Base-by-base conservation (phyloP, 2,329 filamentous ascomycete genomes). In the Thelonectria olida region DNA sequence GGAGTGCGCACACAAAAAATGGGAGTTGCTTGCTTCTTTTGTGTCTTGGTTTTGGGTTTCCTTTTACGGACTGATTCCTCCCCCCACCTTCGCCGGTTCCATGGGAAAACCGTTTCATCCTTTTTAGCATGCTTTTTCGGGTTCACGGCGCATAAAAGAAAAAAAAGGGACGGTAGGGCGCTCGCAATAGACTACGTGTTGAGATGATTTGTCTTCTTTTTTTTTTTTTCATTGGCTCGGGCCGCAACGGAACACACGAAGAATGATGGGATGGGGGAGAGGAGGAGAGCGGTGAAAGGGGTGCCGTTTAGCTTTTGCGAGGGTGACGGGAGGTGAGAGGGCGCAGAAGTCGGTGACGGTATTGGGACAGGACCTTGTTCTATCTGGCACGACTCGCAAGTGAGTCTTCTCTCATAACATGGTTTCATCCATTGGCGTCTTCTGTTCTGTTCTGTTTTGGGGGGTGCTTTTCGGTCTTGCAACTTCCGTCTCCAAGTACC, bases 151-250 rank as follows among this genome's bases (percentile, higher is more conserved):
- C 63, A 68, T 50, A 59, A 61, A 49, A 63, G 54, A 65, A 67
- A 59, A 55, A 7, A 25, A 15, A 60, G 56, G 53, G 55, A 60
- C 60, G 47, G 61, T 57, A 49, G 53, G 67, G 65, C 64, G 59
- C 63, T 68, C 45, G 61, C 10, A 61, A 69, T 69, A 69, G 67
- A 69, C 63, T 60, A 65, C 64, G 67, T 65, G 62, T 60, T 60
- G 51, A 55, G 44, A 60, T 45, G 39, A 25, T 50, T 54, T 47
- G 39, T 20, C 10, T 7, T 39, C 5, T 27, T 27, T 27, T 27
- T 27, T 6, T 27, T 34, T 34, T 34, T 34, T 34, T 13, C 31
- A 13, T 15, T 15, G 3, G 15, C 12, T 34, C 31, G 31, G 31
- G 15, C 10, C 31, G 12, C 15, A 34, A 15, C 15, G 31, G 12